Evolutionary conservation across 352 stramenopile genomes (phyloP).

Genomic region (Phytophthora ramorum): DNA sequence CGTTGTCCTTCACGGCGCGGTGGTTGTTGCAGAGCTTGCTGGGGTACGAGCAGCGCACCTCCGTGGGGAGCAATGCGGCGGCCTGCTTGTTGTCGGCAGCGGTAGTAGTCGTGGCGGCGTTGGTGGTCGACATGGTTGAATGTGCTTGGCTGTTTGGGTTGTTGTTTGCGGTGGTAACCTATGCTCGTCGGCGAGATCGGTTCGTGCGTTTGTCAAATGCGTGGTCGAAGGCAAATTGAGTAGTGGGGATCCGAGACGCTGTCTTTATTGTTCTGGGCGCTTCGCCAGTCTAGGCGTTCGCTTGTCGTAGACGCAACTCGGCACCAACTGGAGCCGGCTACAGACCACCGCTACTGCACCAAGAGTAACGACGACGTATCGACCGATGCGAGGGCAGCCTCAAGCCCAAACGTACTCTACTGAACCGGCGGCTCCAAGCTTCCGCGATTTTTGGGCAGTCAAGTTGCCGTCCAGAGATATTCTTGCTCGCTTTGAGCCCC

Average conservation of each 20-base stretch:
- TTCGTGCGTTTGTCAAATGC: slow-evolving; percentile 27
- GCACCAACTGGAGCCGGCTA: slow-evolving; percentile 16
- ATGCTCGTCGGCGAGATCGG: slow-evolving; percentile 17
- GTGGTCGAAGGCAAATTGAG: slow-evolving; percentile 42
- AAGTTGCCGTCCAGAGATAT: slow-evolving; percentile 42
- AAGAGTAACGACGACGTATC: slow-evolving; percentile 44
- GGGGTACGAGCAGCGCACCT: slow-evolving; percentile 74
- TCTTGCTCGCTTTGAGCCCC: slow-evolving; percentile 29
- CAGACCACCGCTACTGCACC: slow-evolving; percentile 31
- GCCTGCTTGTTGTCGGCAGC: slow-evolving; percentile 20
- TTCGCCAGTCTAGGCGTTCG: slow-evolving; percentile 13
- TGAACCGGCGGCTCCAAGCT: slow-evolving; percentile 31
- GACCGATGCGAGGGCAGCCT: slow-evolving; percentile 30
- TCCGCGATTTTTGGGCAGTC: slow-evolving; percentile 36
- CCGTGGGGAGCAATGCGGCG: slow-evolving; percentile 40
- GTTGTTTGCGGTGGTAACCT: slow-evolving; percentile 8
- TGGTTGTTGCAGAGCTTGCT: slow-evolving; percentile 73
- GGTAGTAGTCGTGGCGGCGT: slow-evolving; percentile 15
- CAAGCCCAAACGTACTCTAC: slow-evolving; percentile 45
- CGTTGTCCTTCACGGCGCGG: slow-evolving; percentile 76
- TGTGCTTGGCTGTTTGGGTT: slow-evolving; percentile 28
- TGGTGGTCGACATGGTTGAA: slow-evolving; percentile 28
- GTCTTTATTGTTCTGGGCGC: slow-evolving; percentile 36
- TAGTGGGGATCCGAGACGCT: slow-evolving; percentile 27
- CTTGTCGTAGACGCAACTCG: slow-evolving; percentile 26